Evolutionary conservation across 1,284 basidiomycete species (phyloP).

Genomic region (Boletus mariae): DNA sequence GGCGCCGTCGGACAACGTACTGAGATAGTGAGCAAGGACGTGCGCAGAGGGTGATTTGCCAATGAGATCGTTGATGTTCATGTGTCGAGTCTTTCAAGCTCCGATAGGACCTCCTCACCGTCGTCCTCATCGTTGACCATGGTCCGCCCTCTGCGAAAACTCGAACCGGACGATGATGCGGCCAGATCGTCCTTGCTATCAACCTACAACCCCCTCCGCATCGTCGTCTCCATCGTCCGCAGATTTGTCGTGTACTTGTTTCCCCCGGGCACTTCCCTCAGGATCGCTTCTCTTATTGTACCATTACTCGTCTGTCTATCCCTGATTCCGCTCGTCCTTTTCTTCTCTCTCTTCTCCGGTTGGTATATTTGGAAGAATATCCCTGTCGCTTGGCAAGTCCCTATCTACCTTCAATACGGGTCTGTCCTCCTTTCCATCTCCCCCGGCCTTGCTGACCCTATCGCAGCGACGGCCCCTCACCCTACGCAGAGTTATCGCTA

Average conservation of each 20-base stretch:
- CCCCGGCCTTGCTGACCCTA: conserved; percentile 5
- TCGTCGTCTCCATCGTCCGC: conserved; percentile 2
- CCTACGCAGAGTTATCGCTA: conserved; percentile 55
- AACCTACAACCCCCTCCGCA: conserved; percentile 1
- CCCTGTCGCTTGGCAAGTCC: conserved; percentile 62
- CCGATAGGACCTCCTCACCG: conserved; percentile 16
- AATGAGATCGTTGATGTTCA: conserved; percentile 40
- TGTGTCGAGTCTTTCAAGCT: conserved; percentile 19
- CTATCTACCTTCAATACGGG: conserved; percentile 75
- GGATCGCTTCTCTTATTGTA: conserved; percentile 52
- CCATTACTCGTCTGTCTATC: conserved; percentile 57
- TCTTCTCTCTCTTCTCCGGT: conserved; percentile 61
- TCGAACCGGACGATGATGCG: conserved; percentile 16
- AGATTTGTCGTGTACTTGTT: conserved; percentile 27
- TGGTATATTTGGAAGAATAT: conserved; percentile 68
- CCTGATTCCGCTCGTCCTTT: conserved; percentile 57
- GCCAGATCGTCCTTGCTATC: not conserved
- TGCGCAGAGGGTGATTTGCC: conserved; percentile 45
- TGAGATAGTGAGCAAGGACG: conserved; percentile 43
- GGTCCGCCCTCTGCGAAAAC: conserved; percentile 26
- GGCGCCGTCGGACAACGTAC: conserved; percentile 33
- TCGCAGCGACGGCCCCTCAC: conserved; percentile 55
- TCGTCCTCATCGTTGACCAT: conserved; percentile 15
- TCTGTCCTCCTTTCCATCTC: conserved; percentile 34
- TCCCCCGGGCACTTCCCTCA: conserved; percentile 45